Evolutionary conservation across 345 rosid species (phyloP).

Genomic region (Ceriops zippeliana): DNA sequence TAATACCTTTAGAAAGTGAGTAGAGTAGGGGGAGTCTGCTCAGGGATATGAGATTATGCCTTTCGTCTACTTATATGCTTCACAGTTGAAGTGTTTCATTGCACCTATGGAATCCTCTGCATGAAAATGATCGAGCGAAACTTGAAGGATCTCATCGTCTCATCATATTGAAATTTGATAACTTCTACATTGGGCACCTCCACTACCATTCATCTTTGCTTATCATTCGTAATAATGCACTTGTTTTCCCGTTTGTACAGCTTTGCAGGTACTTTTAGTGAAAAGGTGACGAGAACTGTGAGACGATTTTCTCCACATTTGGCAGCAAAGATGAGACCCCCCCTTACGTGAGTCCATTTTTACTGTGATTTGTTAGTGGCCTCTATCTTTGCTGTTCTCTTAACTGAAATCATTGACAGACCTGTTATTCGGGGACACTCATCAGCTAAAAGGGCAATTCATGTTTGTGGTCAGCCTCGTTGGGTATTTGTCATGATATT

Average conservation of each 20-base stretch:
- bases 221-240: too few species aligned
- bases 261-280: conserved; percentile 92
- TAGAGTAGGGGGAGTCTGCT: too few species aligned
- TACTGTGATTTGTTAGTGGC: background rate
- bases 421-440: conserved; percentile 97
- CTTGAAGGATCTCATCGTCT: too few species aligned
- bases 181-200: too few species aligned
- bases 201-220: too few species aligned
- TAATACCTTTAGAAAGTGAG: too few species aligned
- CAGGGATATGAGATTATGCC: too few species aligned
- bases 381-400: conserved; percentile 13
- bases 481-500: conserved; percentile 79
- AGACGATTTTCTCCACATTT: conserved; percentile 90
- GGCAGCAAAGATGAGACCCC: conserved; percentile 97
- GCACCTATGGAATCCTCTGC: background rate
- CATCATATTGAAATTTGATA: too few species aligned
- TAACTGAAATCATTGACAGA: conserved; percentile 39
- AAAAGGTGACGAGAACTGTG: conserved; percentile 78
- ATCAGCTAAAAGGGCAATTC: conserved; percentile 71
- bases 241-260: conserved; percentile 36
- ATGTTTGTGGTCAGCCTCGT: conserved; percentile 87
- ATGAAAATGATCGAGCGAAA: background rate
- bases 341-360: conserved; percentile 57
- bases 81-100: background rate
- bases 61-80: background rate